Evolutionary conservation across 2,329 filamentous ascomycete species (phyloP), one percentile per base, ranked within the genome.

Genomic region (Scleromitrula shiraiana): DNA sequence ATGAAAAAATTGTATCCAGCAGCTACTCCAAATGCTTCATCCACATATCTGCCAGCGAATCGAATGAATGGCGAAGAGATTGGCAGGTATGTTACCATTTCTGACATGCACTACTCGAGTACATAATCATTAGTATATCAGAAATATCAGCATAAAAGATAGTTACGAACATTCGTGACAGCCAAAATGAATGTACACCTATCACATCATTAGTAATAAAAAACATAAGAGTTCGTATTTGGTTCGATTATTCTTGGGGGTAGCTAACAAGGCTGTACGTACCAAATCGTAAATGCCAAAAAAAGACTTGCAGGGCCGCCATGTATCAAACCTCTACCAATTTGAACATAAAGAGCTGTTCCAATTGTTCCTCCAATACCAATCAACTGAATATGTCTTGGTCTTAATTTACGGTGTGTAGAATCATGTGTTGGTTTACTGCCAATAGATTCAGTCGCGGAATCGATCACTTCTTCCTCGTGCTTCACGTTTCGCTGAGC

Each of bases 51-150:
- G 12, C 83, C 83, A 4, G 85, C 85, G 58, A 89, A 87, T 22
- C 82, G 80, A 60, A 89, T 85, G 63, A 90, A 89, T 0, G 84
- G 83, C 33, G 83, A 87, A 0, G 83, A 86, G 46, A 89, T 85
- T 7, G 85, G 85, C 2, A 87, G 69, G 54, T 84, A 87, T 0
- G 82, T 85, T 7, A 86, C 83, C 83, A 88, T 87, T 63, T 88
- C 85, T 10, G 82, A 81, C 68, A 85, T 58, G 27, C 72, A 41
- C 40, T 41, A 10, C 15, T 4, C 15, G n/a, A n/a, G n/a, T n/a
- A n/a, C n/a, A 6, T 27, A 4, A 30, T 17, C 23, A 24, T 47
- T 43, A 74, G 71, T 80, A 88, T 87, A 66, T 81, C 81, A n/a
- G 76, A 72, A 33, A 70, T 75, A 52, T 74, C 69, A 15, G 10